Evolutionary conservation across 2,329 filamentous ascomycete genomes (phyloP), one percentile per base, ranked within the genome.

Genomic region (Exophiala sideris): DNA sequence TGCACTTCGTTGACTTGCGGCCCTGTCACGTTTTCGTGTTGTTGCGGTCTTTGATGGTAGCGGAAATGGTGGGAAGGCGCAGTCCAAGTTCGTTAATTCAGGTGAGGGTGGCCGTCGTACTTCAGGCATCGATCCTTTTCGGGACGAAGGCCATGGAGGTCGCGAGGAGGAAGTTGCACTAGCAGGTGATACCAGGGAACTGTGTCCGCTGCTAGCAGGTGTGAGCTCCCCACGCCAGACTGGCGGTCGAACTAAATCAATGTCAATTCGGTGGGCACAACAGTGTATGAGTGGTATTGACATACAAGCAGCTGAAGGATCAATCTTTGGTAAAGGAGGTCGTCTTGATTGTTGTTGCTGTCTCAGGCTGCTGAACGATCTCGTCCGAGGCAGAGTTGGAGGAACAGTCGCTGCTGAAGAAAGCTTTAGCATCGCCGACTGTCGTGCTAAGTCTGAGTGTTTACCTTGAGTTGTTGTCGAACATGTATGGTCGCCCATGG

Each of bases 401-500:
- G 50, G 48, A 38, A 57, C 52, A 18, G 38, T 34, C n/a, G 42
- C 38, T 42, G 24, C 55, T 57, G 21, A 14, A 32, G 7, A 20
- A 33, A 54, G 47, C 54, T 59, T 44, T 55, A 40, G n/a, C 58
- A 45, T n/a, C 48, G 53, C 38, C 46, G 38, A 16, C 14, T 36
- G 14, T 4, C 12, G 35, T 12, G 33, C 3, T 29, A 65, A 48
- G 41, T 60, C 64, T 47, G 51, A 34, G 64, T 55, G 20, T 64
- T 57, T 73, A 71, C 76, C 67, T 56, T 73, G 67, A 52, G 46
- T 47, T 36, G 41, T 56, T 54, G 70, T 73, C 42, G 70, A 70
- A 70, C 91, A 96, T 57, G 89, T 70, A 75, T 96, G 91, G 58
- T 95, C 89, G 58, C 89, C 89, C 86, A 96, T 88, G 70, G 85